phyloP scores from a whole-genome alignment of 75 land plant genomes.

The Sequoiadendron giganteum region DNA sequence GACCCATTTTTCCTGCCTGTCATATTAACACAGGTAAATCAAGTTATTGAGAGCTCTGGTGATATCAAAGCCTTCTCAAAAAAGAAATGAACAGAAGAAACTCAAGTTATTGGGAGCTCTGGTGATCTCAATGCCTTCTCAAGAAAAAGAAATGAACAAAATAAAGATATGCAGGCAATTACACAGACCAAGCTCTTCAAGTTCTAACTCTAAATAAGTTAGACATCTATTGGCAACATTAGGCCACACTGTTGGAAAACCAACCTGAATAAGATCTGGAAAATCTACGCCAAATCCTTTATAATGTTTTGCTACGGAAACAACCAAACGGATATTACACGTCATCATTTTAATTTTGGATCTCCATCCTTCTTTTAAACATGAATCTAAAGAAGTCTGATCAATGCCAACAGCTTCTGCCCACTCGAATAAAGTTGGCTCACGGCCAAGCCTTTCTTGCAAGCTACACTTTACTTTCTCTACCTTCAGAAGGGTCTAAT shows the following conservation, averaged over 20 bases:
- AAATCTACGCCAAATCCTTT: conserved; percentile 66
- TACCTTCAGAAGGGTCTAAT: conserved; percentile 56
- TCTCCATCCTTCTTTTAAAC: conserved; percentile 36
- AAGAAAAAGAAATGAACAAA: background rate
- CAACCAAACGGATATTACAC: conserved; percentile 77
- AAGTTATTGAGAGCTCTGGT: conserved; percentile 1
- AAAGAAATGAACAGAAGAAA: background rate
- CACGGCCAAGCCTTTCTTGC: conserved; percentile 53
- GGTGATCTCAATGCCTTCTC: background rate
- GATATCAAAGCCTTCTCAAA: background rate
- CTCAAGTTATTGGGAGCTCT: conserved; percentile 6
- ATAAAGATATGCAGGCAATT: background rate
- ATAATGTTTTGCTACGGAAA: conserved; percentile 75
- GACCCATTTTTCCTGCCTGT: conserved; percentile 75
- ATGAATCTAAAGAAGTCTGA: conserved; percentile 37
- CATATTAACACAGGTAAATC: background rate
- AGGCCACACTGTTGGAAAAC: background rate
- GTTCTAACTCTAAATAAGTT: background rate
- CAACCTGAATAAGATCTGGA: conserved; percentile 75
- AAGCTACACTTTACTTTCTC: conserved; percentile 56
- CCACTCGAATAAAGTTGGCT: conserved; percentile 84
- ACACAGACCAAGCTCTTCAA: background rate
- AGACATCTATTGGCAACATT: background rate
- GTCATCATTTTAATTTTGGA: conserved; percentile 66
- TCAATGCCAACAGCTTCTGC: conserved; percentile 62